A percentile compares a stretch with the other conserved stretches of the same genome.
These are phyloP conservation scores for Fraxinus xanthoxyloides DNA, from an alignment of 305 asterid species.

Conservation along the genomic window DNA sequence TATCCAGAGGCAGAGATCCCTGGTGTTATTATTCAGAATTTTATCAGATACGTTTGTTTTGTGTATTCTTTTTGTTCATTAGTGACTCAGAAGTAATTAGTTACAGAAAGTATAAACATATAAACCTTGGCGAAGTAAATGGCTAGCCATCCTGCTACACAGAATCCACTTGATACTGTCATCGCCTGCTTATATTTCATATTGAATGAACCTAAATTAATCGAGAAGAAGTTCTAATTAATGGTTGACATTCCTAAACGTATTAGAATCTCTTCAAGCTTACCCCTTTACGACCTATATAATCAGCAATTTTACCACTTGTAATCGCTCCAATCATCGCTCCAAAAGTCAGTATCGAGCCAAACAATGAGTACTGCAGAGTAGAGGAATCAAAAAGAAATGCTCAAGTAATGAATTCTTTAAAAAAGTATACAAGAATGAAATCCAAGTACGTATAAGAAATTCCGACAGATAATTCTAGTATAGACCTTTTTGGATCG, in stretches of 20 bases:
- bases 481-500: neutral
- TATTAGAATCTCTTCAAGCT: constrained; percentile 8
- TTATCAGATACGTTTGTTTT: constrained; percentile 13
- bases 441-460: neutral
- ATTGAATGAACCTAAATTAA: constrained; percentile 7
- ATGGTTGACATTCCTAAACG: neutral
- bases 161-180: constrained; percentile 69
- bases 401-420: neutral
- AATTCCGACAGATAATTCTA: neutral
- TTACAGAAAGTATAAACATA: neutral
- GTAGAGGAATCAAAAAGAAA: neutral
- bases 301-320: constrained; percentile 81
- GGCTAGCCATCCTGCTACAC: constrained; percentile 81
- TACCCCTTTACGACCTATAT: constrained; percentile 90
- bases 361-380: constrained; percentile 85
- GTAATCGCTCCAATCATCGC: constrained; percentile 98
- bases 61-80: neutral
- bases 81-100: neutral
- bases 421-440: neutral
- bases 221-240: neutral
- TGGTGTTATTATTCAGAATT: constrained; percentile 22
- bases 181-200: constrained; percentile 61
- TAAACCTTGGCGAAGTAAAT: constrained; percentile 79
- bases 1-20: constrained; percentile 62
- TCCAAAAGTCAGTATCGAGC: constrained; percentile 90